Conservation (phyloP, 2,329 filamentous ascomycete species). For the Aspergillus versicolor region DNA sequence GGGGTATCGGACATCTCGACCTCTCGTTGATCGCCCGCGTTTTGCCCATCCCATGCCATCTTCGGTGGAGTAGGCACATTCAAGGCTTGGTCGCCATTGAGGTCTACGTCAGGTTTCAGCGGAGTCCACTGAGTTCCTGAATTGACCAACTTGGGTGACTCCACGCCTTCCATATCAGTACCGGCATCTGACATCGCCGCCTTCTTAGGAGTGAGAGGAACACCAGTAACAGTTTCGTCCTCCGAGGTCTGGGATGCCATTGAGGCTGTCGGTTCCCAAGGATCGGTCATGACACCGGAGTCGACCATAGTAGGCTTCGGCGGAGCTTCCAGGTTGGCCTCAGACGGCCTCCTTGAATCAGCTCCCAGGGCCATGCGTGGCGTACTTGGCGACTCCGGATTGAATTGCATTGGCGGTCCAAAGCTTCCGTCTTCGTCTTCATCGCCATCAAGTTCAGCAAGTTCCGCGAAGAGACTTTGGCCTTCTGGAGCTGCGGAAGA, state of each 20-base stretch:
- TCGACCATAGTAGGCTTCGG: slow-evolving; percentile 54
- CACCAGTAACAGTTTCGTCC: slow-evolving; percentile 17
- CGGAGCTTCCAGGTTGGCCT: slow-evolving; percentile 23
- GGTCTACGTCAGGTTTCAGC: slow-evolving; percentile 23
- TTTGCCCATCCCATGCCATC: slow-evolving; percentile 40
- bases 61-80: slow-evolving; percentile 41
- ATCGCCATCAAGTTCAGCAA: slow-evolving; percentile 71
- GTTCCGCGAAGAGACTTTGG: slow-evolving; percentile 87
- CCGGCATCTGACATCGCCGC: slow-evolving; percentile 16
- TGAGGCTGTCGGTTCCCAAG: slow-evolving; percentile 46
- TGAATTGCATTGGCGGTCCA: slow-evolving; percentile 39
- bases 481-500: slow-evolving; percentile 49
- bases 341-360: slow-evolving; percentile 34
- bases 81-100: slow-evolving; percentile 27
- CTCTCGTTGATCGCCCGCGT: slow-evolving; percentile 15
- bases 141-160: slow-evolving; percentile 33
- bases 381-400: slow-evolving; percentile 39
- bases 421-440: slow-evolving; percentile 69
- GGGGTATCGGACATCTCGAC: slow-evolving; percentile 18
- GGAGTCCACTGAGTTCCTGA: slow-evolving; percentile 47
- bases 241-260: slow-evolving; percentile 21
- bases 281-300: slow-evolving; percentile 62
- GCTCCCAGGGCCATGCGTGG: slow-evolving; percentile 33
- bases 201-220: slow-evolving; percentile 23
- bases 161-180: slow-evolving; percentile 16